Conservation (phyloP, 2,329 filamentous ascomycete species). For the Calonectria fujianensis region DNA sequence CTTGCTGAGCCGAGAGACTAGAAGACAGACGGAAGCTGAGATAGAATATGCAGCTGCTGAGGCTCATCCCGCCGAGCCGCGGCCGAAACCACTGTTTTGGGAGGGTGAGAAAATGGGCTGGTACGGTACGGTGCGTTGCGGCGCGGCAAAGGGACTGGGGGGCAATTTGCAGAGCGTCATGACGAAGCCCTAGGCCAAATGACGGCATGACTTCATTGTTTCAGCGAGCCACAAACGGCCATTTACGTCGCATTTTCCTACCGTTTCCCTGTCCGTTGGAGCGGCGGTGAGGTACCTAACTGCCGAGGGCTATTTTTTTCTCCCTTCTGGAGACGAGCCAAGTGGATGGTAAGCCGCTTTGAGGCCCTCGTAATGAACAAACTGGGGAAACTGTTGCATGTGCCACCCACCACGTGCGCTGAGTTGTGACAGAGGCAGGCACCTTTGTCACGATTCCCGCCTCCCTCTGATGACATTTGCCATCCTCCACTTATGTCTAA, state of each 20-base stretch:
- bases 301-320: background rate
- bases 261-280: background rate
- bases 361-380: background rate
- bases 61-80: conserved; percentile 37
- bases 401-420: conserved; percentile 28
- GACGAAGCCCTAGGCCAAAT: conserved; percentile 12
- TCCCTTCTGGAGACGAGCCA: background rate
- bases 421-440: conserved; percentile 35
- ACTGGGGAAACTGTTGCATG: conserved; percentile 33
- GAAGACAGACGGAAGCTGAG: conserved; percentile 43
- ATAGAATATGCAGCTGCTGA: conserved; percentile 42
- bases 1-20: conserved; percentile 43
- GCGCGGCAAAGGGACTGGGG: conserved; percentile 1
- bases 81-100: conserved; percentile 20
- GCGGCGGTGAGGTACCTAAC: background rate
- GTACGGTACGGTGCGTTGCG: conserved; percentile 18
- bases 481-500: background rate
- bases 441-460: conserved; percentile 35
- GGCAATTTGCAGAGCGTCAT: background rate
- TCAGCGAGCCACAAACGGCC: conserved; percentile 28
- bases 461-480: conserved; percentile 10
- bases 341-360: conserved; percentile 2
- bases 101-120: conserved; percentile 4
- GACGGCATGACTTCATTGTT: conserved; percentile 22
- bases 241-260: background rate